A percentile compares a stretch with the other conserved stretches of the same genome.
phyloP scores from a whole-genome alignment of 352 stramenopile genomes.

The Pythium insidiosum region DNA sequence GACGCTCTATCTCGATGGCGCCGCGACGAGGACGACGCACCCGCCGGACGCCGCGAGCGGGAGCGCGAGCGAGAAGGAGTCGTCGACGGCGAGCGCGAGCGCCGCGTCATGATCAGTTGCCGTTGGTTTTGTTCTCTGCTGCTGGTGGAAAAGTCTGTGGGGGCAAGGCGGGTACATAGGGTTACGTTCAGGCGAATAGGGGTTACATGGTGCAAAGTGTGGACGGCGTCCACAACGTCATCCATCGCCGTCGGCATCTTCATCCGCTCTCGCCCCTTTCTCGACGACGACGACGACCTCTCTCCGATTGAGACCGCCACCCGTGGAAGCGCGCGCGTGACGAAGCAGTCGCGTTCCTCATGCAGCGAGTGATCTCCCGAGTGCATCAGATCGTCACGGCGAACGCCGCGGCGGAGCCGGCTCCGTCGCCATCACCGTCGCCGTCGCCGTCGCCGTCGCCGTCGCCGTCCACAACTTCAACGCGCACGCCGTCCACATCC shows the following conservation, averaged over 20 bases:
- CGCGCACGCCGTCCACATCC: background rate
- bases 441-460: background rate
- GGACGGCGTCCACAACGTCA: background rate
- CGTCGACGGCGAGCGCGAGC: background rate
- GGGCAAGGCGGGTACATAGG: too few relatives aligned
- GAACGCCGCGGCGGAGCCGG: slow-evolving; percentile 5
- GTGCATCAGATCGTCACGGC: slow-evolving; percentile 61
- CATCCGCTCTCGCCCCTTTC: too few relatives aligned
- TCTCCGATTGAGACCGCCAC: background rate
- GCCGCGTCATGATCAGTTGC: background rate
- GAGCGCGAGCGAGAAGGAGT: background rate
- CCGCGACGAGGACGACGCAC: slow-evolving; percentile 1
- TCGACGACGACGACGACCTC: background rate
- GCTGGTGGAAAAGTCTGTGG: too few relatives aligned
- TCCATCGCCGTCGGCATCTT: too few relatives aligned
- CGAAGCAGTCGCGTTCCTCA: slow-evolving; percentile 4
- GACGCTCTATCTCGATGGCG: slow-evolving; percentile 1
- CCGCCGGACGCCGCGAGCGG: background rate
- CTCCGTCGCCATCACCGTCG: background rate
- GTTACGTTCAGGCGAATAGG: background rate
- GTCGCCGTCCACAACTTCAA: background rate
- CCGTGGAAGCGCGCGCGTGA: background rate
- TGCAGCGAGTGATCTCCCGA: slow-evolving; percentile 68
- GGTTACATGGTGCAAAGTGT: background rate
- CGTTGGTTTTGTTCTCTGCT: background rate